These are phyloP conservation scores for Limonomyces culmigenus DNA, from an alignment of 1,284 basidiomycete genomes.

Conservation along the genomic window DNA sequence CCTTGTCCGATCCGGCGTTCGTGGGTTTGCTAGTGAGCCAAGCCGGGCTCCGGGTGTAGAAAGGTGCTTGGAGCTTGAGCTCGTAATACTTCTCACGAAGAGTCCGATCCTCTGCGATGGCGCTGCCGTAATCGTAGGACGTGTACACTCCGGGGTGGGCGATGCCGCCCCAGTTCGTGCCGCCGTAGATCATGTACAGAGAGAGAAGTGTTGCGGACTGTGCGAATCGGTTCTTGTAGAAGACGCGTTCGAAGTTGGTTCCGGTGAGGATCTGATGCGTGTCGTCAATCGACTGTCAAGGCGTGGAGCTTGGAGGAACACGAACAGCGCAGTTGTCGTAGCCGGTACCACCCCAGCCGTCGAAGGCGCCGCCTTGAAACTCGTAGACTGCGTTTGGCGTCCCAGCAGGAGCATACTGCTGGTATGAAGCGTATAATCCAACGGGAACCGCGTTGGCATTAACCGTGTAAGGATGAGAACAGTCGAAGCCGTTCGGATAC, in stretches of 20 bases:
- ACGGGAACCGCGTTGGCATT: conserved; percentile 22
- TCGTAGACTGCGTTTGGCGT: conserved; percentile 26
- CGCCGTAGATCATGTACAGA: conserved; percentile 32
- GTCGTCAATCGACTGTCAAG: conserved; percentile 18
- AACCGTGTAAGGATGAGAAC: conserved; percentile 31
- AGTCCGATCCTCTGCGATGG: conserved; percentile 26
- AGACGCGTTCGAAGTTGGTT: conserved; percentile 27
- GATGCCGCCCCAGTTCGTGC: conserved; percentile 29
- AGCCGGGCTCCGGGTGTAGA: conserved; percentile 25
- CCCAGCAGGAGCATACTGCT: conserved; percentile 17
- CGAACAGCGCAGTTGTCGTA: not conserved
- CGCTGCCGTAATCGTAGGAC: conserved; percentile 21
- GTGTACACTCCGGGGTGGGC: conserved; percentile 24
- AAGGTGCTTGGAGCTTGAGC: conserved; percentile 25
- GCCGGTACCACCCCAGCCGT: conserved; percentile 23
- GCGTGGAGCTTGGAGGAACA: too few species aligned
- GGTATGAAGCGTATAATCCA: conserved; percentile 19
- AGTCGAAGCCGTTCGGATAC: conserved; percentile 42
- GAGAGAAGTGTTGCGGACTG: conserved; percentile 28
- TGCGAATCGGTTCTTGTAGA: conserved; percentile 30
- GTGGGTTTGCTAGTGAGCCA: conserved; percentile 15
- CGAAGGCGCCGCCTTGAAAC: conserved; percentile 34
- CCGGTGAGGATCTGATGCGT: conserved; percentile 20
- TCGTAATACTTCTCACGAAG: conserved; percentile 25
- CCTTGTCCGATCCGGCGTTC: not conserved